Conservation (phyloP, 2,329 filamentous ascomycete genomes). For the Trichoderma guizhouense region DNA sequence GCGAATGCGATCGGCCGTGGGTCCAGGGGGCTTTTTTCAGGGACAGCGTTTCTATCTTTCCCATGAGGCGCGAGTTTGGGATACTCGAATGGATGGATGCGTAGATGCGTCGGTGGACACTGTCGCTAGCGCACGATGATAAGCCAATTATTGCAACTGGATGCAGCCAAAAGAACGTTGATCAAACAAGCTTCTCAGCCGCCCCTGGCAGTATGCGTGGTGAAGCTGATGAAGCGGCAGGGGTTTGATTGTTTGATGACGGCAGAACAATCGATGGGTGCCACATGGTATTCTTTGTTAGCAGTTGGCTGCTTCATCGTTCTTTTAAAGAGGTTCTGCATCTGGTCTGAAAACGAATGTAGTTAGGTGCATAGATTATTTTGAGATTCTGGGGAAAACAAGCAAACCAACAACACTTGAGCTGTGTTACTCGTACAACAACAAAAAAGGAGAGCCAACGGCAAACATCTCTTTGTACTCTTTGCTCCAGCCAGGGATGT, state of each 20-base stretch:
- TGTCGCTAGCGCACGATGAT: background rate
- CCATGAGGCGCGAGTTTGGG: background rate
- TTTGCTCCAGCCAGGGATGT: background rate
- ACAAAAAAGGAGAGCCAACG: background rate
- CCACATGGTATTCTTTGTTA: background rate
- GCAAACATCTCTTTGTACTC: background rate
- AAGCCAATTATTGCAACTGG: background rate
- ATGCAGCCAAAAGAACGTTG: background rate
- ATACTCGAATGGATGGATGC: background rate
- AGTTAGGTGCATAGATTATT: background rate
- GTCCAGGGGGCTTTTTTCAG: constrained; percentile 8
- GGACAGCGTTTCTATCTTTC: background rate
- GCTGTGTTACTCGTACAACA: background rate
- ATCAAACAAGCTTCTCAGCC: constrained; percentile 18
- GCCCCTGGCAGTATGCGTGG: background rate
- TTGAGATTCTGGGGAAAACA: background rate
- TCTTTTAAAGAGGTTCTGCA: background rate
- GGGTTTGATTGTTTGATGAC: background rate
- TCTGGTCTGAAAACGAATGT: background rate
- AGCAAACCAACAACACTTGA: background rate
- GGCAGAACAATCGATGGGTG: background rate
- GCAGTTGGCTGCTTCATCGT: background rate
- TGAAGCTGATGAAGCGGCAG: background rate
- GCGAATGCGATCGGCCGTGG: constrained; percentile 11
- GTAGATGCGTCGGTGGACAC: background rate